These are phyloP conservation scores for Prunus yedoensis DNA, from an alignment of 331 rosid genomes.

Conservation along the genomic window DNA sequence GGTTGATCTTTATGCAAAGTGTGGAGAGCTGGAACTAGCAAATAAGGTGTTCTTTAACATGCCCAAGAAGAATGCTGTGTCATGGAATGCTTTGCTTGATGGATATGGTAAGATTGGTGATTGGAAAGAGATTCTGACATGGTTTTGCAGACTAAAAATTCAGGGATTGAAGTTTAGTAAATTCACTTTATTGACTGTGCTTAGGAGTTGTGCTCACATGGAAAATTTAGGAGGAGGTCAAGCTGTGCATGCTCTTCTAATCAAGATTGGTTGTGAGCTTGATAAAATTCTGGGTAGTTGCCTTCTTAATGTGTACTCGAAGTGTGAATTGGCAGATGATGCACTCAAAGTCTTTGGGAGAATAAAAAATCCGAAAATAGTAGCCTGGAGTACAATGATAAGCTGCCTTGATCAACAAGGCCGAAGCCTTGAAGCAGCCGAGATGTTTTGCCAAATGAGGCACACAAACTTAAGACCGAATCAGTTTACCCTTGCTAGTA, in stretches of 20 bases:
- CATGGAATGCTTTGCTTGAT: slow-evolving; percentile 61
- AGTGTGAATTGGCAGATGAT: slow-evolving; percentile 43
- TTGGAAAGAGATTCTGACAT: slow-evolving; percentile 36
- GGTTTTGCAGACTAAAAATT: slow-evolving; percentile 41
- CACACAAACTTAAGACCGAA: slow-evolving; percentile 38
- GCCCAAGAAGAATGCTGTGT: slow-evolving; percentile 53
- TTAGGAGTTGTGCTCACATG: slow-evolving; percentile 52
- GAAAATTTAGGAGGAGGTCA: slow-evolving; percentile 47
- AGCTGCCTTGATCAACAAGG: slow-evolving; percentile 61
- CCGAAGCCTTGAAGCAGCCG: slow-evolving; percentile 40
- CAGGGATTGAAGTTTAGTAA: slow-evolving; percentile 38
- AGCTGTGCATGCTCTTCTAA: slow-evolving; percentile 39
- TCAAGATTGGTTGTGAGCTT: slow-evolving; percentile 49
- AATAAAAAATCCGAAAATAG: slow-evolving; percentile 51
- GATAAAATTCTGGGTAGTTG: slow-evolving; percentile 50
- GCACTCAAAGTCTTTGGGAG: slow-evolving; percentile 45
- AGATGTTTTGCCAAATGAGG: slow-evolving; percentile 50
- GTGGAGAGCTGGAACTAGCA: slow-evolving; percentile 47
- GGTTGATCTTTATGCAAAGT: slow-evolving; percentile 59
- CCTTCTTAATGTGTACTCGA: slow-evolving; percentile 52
- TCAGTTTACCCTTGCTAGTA: slow-evolving; percentile 48
- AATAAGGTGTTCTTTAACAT: slow-evolving; percentile 39
- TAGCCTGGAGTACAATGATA: slow-evolving; percentile 63
- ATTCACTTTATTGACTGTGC: slow-evolving; percentile 43
- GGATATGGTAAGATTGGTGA: slow-evolving; percentile 46